Conservation (phyloP, 2,329 filamentous ascomycete species). For the Colletotrichum paranaense region DNA sequence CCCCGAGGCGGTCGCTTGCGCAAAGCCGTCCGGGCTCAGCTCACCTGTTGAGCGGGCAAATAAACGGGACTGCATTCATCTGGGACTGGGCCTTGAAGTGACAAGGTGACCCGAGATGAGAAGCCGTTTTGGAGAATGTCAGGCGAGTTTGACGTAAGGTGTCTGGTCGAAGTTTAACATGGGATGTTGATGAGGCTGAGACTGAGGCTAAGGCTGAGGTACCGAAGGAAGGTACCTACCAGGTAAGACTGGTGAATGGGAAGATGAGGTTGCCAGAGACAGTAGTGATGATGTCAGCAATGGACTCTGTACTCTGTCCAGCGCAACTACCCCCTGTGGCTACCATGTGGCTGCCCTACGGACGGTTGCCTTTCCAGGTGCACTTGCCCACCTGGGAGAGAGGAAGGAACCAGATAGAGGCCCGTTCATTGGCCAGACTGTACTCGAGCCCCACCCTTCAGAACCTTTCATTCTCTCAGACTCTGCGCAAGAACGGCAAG, state of each 20-base stretch:
- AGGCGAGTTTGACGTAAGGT: neutral
- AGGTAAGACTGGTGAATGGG: too few relatives aligned
- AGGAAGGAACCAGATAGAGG: too few relatives aligned
- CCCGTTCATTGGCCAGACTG: neutral
- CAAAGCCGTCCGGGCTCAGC: conserved; percentile 71
- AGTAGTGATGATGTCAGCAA: conserved; percentile 12
- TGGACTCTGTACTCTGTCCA: neutral
- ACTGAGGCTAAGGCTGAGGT: too few relatives aligned
- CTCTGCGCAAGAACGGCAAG: neutral
- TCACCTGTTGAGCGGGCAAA: conserved; percentile 81
- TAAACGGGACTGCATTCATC: conserved; percentile 78
- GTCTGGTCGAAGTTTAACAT: neutral
- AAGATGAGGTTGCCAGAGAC: neutral
- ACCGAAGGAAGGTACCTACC: too few relatives aligned
- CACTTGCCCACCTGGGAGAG: neutral
- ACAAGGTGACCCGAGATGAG: neutral
- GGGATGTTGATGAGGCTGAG: neutral
- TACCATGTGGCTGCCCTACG: neutral
- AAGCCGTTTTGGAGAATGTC: too few relatives aligned
- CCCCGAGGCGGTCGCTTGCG: conserved; percentile 72
- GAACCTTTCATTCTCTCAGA: neutral
- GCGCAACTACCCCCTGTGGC: neutral
- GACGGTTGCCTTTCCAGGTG: neutral
- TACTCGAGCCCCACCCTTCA: neutral
- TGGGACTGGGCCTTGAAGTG: conserved; percentile 23